phyloP scores from a whole-genome alignment of 2,329 filamentous ascomycete species.

The Aspergillus sclerotialis region DNA sequence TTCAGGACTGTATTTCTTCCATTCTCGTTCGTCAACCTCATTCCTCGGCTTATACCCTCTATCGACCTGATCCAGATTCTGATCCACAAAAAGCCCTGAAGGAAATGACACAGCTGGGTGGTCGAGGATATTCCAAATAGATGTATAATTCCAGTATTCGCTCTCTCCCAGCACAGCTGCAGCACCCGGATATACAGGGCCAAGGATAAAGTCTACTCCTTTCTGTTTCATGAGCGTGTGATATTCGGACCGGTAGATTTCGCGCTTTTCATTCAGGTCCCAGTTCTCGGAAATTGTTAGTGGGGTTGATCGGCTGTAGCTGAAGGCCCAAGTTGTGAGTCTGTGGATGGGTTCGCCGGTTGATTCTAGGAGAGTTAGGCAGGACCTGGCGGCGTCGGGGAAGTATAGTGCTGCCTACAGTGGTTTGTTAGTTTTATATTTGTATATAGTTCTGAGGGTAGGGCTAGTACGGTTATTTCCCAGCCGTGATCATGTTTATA shows the following conservation, averaged over 20 bases:
- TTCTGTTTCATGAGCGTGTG: constrained; percentile 21
- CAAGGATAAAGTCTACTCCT: constrained; percentile 26
- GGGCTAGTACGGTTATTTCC: constrained; percentile 25
- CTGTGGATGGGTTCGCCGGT: constrained; percentile 41
- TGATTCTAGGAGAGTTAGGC: constrained; percentile 25
- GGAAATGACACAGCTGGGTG: constrained; percentile 54
- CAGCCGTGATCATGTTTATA: constrained; percentile 27
- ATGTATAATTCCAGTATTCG: constrained; percentile 46
- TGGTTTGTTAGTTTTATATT: constrained; percentile 22
- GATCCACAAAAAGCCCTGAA: constrained; percentile 21
- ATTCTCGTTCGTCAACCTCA: constrained; percentile 24
- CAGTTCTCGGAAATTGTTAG: constrained; percentile 23
- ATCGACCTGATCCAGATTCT: constrained; percentile 15
- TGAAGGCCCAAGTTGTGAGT: constrained; percentile 36
- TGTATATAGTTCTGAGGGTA: background rate
- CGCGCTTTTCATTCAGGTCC: constrained; percentile 19
- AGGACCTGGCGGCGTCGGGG: constrained; percentile 35
- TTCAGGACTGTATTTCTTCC: constrained; percentile 25
- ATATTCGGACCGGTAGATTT: constrained; percentile 24
- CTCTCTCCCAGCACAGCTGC: constrained; percentile 25
- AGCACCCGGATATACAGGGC: constrained; percentile 19
- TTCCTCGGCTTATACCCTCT: constrained; percentile 15
- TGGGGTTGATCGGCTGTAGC: constrained; percentile 13
- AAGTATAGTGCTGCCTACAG: constrained; percentile 39
- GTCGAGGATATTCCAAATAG: constrained; percentile 57